Evolutionary conservation across 2,329 filamentous ascomycete species (phyloP), one percentile per base, ranked within the genome.

Genomic region (Colletotrichum trifolii): DNA sequence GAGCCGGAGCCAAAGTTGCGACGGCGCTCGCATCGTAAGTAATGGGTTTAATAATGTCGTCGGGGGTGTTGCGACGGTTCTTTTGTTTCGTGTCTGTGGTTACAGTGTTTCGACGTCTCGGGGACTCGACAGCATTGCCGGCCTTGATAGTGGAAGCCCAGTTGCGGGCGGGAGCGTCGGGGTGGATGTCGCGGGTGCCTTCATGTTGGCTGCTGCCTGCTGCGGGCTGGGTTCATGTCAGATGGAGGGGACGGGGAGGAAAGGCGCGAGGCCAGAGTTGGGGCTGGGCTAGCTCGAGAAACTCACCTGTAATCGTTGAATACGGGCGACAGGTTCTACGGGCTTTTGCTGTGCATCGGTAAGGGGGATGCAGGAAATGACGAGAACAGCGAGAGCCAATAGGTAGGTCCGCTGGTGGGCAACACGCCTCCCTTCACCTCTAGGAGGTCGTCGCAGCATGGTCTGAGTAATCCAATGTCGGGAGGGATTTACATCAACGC

Each of bases 1-100:
- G 82, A 83, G 91, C 94, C 92, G 93, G 94, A 97, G 95, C 94
- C 87, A 94, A 91, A 91, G 94, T 96, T 88, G 91, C 91, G 86
- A 96, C 87, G 92, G 94, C 94, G 94, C 93, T 94, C 93, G 89
- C 92, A 91, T 96, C 87, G 82, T 86, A 75, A 78, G 80, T 78
- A 74, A 78, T 76, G 57, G 78, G 71, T 63, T 25, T 5, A 5
- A 75, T 73, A 63, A 74, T 77, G 70, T 72, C 48, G 70, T 72
- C 48, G 64, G 68, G 64, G 52, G 57, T 59, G 25, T 59, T 57
- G 36, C 58, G 58, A 53, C 59, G 63, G 71, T 76, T n/a, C 11
- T 10, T 72, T 70, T 74, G 67, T 64, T 73, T 58, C 55, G 75
- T 67, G 68, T 69, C 66, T 39, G 48, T 48, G 54, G 64, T 64